Evolutionary conservation across 306 rosid genomes (phyloP), one percentile per base, ranked within the genome.

Genomic region (Lathyrus sativus): DNA sequence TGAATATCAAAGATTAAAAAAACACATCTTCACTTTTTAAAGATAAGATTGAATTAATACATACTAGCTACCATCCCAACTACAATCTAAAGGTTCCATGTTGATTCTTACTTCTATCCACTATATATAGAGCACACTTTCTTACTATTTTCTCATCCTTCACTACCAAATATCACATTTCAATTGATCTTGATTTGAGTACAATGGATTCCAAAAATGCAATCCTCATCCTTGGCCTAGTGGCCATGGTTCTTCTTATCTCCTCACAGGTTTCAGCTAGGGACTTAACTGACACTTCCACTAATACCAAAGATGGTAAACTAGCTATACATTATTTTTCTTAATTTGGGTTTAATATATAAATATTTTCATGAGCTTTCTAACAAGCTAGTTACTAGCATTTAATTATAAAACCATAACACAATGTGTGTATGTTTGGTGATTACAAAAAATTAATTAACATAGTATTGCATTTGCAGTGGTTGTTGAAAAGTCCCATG

Each of bases 131-230:
- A n/a, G 3, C 1, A 41, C 11, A 26, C 2, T 10, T 57, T 57
- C 59, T 4, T 15, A 5, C 64, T 7, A 35, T 0, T 38, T 71
- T 22, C 41, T 31, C 78, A 71, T 51, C 63, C 31, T 35, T 49
- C 68, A 48, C 9, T 33, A 63, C 50, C 56, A 17, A 18, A 37
- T 17, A n/a, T 18, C 11, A 3, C 4, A 19, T 50, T 50, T 18
- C 4, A 5, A 4, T 31, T 1, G 35, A 31, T 31, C 35, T 31
- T 4, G 35, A 31, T 2, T 31, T 31, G 35, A 31, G 29, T 18
- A 72, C 48, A 58, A 87, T 81, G 93, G 76, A 42, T 70, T 83
- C 85, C 3, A 85, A 72, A 58, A 61, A 66, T 9, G n/a, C 72
- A 38, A 19, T 62, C 4, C 61, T 85, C 65, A 35, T 68, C 37